Conservation (phyloP, 2,329 filamentous ascomycete species). For the Parastagonospora avenae region DNA sequence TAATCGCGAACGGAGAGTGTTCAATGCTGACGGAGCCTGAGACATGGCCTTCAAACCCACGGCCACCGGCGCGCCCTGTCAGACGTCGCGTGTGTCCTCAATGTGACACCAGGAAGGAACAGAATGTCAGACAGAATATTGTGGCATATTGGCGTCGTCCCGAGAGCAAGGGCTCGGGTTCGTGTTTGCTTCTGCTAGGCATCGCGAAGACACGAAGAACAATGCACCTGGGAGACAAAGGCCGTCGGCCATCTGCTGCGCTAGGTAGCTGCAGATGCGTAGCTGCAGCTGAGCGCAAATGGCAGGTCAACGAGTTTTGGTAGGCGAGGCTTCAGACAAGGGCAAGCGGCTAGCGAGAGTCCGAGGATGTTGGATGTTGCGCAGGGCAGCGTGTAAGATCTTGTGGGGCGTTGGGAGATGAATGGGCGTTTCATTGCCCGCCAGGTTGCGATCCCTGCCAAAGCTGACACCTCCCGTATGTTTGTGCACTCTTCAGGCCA, state of each 20-base stretch:
- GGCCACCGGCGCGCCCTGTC: conserved; percentile 1
- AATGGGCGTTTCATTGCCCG: conserved; percentile 1
- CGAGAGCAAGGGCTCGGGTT: conserved; percentile 12
- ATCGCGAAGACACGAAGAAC: conserved; percentile 2
- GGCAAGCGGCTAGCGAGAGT: conserved; percentile 1
- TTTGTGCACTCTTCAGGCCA: background rate
- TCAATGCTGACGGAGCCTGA: background rate
- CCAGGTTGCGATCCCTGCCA: background rate
- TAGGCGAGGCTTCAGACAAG: conserved; percentile 1
- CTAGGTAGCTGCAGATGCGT: background rate
- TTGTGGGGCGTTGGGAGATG: conserved; percentile 6
- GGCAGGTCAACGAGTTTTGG: background rate
- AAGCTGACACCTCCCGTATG: background rate
- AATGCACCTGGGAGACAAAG: conserved; percentile 2
- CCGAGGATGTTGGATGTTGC: conserved; percentile 1
- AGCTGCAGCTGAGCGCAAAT: conserved; percentile 1
- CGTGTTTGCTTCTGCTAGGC: conserved; percentile 3
- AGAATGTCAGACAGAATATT: conserved; percentile 4
- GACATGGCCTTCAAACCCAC: conserved; percentile 2
- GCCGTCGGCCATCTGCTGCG: background rate
- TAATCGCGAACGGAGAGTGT: conserved; percentile 1
- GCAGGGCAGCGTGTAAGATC: background rate
- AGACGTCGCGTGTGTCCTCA: conserved; percentile 2
- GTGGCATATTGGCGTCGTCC: conserved; percentile 5
- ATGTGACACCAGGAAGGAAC: conserved; percentile 1